Conservation (phyloP, 768 basidiomycete genomes). For the Clavulina sp. region DNA sequence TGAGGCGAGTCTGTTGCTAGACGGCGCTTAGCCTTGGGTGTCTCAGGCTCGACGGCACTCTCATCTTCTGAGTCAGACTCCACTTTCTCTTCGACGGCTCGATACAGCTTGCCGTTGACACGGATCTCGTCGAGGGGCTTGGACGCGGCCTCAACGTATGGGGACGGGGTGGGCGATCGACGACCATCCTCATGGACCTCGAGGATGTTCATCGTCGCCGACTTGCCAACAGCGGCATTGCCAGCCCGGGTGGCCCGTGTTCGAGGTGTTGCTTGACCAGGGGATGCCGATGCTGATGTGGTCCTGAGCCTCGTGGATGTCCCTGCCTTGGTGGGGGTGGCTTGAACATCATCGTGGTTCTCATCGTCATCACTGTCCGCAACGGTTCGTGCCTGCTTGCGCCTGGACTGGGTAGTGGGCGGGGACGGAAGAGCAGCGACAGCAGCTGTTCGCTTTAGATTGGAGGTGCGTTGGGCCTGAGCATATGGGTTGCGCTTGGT, state of each 20-base stretch:
- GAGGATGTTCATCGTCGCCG: too few species aligned
- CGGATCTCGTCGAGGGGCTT: conserved; percentile 40
- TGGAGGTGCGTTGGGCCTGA: background rate
- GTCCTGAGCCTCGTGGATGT: background rate
- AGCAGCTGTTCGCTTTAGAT: background rate
- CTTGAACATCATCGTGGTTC: background rate
- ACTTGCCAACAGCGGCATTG: too few species aligned
- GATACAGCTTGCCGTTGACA: conserved; percentile 6
- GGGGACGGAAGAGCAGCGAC: conserved; percentile 1
- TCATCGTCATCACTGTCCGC: background rate
- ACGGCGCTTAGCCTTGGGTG: background rate
- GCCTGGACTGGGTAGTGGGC: background rate
- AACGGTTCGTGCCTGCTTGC: background rate
- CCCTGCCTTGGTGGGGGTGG: background rate
- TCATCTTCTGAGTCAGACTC: background rate
- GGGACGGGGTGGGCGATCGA: background rate
- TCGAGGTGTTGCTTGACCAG: background rate
- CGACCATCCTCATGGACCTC: too few species aligned
- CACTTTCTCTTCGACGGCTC: background rate
- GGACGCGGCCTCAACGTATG: background rate
- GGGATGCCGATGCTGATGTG: background rate
- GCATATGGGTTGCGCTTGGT: background rate
- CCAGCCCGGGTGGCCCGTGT: background rate
- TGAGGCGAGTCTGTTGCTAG: background rate
- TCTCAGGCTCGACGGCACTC: conserved; percentile 6